These are phyloP conservation scores for Phellopilus nigrolimitatus DNA, from an alignment of 1,284 basidiomycete species.

Conservation along the genomic window DNA sequence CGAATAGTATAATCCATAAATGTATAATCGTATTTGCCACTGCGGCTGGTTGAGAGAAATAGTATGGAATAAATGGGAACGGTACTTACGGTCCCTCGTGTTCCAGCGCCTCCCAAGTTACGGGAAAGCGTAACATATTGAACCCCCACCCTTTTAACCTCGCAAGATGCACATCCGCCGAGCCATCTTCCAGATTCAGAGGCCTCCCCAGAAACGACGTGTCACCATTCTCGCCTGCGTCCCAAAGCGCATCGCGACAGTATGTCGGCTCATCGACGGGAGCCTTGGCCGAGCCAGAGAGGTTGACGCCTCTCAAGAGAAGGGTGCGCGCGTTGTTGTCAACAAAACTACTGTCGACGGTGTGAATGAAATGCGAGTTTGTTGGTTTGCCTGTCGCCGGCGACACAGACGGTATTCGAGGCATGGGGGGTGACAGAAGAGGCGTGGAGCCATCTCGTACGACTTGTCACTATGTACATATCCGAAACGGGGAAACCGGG, in stretches of 20 bases:
- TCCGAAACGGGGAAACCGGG: no score
- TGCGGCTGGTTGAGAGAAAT: slow-evolving; percentile 30
- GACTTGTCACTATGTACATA: no score
- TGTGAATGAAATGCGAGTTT: slow-evolving; percentile 57
- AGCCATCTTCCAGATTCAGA: slow-evolving; percentile 78
- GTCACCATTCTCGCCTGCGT: slow-evolving; percentile 71
- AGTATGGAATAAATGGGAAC: background rate
- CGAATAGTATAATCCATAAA: slow-evolving; percentile 91
- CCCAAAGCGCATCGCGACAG: slow-evolving; percentile 82
- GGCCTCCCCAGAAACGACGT: slow-evolving; percentile 74
- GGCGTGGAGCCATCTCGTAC: background rate
- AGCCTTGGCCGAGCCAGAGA: slow-evolving; percentile 85
- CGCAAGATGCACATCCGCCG: slow-evolving; percentile 84
- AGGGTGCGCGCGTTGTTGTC: slow-evolving; percentile 81
- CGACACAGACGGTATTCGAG: slow-evolving; percentile 53
- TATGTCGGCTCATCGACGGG: slow-evolving; percentile 70
- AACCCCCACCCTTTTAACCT: slow-evolving; percentile 91
- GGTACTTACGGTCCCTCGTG: slow-evolving; percentile 86
- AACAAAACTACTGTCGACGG: slow-evolving; percentile 71
- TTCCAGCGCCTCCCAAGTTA: slow-evolving; percentile 94
- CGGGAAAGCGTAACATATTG: slow-evolving; percentile 87
- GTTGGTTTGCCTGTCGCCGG: slow-evolving; percentile 64
- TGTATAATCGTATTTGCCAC: slow-evolving; percentile 86
- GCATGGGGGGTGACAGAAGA: slow-evolving; percentile 45
- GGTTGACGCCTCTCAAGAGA: slow-evolving; percentile 88